A percentile compares a stretch with the other conserved stretches of the same genome.
phyloP scores from a whole-genome alignment of 257 asterid species.

The Salvia hispanica region DNA sequence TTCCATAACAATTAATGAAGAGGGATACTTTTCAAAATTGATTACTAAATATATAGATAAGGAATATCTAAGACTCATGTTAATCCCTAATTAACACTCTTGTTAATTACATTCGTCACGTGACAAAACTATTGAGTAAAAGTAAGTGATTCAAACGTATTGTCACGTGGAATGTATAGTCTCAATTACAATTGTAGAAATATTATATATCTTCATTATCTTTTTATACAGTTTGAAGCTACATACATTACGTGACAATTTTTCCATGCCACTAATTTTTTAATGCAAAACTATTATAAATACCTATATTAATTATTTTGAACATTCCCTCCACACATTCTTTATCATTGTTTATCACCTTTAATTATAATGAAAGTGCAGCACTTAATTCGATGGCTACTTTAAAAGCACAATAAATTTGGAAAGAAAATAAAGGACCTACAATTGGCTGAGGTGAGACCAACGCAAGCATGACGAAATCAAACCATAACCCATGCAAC shows the following conservation, averaged over 20 bases:
- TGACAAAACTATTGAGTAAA: no score
- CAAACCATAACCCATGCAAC: conserved; percentile 9
- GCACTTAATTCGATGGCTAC: conserved; percentile 39
- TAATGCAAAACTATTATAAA: conserved; percentile 11
- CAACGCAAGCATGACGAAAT: conserved; percentile 83
- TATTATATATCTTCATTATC: no score
- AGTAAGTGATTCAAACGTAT: no score
- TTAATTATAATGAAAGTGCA: conserved; percentile 49
- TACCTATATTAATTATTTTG: background rate
- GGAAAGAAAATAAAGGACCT: conserved; percentile 36
- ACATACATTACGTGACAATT: background rate
- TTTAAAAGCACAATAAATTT: no score
- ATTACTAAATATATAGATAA: no score
- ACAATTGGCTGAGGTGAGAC: conserved; percentile 42
- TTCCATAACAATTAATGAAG: no score
- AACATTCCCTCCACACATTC: background rate
- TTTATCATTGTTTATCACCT: conserved; percentile 31
- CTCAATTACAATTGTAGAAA: no score
- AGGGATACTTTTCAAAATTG: background rate
- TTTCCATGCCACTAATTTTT: no score
- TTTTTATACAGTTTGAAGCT: no score
- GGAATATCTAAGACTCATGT: background rate
- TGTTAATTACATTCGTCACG: no score
- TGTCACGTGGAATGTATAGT: no score
- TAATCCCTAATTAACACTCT: background rate